Conservation (phyloP, 345 rosid species). For the Salix udensis region DNA sequence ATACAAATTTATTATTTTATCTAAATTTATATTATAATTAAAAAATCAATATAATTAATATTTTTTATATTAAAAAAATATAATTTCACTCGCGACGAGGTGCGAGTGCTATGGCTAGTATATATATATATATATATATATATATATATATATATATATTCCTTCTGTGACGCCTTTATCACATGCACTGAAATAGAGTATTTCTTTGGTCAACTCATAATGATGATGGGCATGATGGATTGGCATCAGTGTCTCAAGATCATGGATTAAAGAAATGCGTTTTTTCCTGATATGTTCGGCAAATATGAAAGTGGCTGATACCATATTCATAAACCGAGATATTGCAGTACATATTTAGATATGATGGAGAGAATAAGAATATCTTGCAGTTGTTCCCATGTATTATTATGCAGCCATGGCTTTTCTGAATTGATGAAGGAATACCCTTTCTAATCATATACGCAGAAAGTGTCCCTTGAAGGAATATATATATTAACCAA, state of each 20-base stretch:
- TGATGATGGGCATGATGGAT: conserved; percentile 39
- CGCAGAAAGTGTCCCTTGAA: conserved; percentile 23
- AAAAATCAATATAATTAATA: too few relatives aligned
- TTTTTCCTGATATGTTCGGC: conserved; percentile 11
- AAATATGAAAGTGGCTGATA: conserved; percentile 1
- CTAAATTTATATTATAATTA: too few relatives aligned
- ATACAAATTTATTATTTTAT: too few relatives aligned
- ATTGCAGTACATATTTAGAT: conserved; percentile 11
- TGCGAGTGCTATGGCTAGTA: too few relatives aligned
- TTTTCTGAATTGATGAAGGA: conserved; percentile 15
- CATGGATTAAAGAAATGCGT: conserved; percentile 16
- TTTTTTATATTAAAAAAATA: too few relatives aligned
- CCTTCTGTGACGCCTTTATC: not conserved
- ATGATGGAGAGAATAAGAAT: conserved; percentile 27
- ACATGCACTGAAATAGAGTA: conserved; percentile 17
- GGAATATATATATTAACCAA: not conserved
- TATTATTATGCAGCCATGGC: conserved; percentile 19
- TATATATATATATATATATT: not conserved
- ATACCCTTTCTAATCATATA: conserved; percentile 16
- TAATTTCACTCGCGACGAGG: too few relatives aligned
- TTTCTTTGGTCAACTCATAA: conserved; percentile 33
- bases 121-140: too few relatives aligned
- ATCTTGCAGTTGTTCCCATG: conserved; percentile 11
- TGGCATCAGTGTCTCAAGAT: conserved; percentile 15
- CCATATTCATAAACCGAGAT: not conserved